Conservation (phyloP, 345 rosid genomes). For the Citrus cavaleriei region DNA sequence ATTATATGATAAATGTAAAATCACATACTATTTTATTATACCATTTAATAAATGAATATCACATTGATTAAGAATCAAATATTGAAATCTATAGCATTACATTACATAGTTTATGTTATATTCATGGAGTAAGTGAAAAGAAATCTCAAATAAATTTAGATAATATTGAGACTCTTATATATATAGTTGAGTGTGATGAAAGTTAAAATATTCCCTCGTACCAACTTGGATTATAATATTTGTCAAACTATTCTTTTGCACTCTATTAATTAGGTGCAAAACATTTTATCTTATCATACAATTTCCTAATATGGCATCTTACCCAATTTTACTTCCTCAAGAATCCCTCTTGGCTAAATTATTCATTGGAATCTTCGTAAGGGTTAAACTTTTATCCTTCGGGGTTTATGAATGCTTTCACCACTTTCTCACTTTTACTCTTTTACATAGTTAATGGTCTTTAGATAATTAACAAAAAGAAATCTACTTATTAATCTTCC, state of each 20-base stretch:
- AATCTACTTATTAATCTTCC: background rate
- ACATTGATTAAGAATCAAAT: too few relatives aligned
- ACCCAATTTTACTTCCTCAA: background rate
- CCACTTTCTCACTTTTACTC: background rate
- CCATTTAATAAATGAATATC: too few relatives aligned
- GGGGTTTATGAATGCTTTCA: background rate
- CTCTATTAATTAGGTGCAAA: background rate
- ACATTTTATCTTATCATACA: background rate
- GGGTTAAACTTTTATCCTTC: conserved; percentile 6
- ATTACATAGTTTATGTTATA: too few relatives aligned
- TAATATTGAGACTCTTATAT: background rate
- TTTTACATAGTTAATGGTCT: background rate
- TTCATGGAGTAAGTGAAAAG: background rate
- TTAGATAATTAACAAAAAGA: background rate
- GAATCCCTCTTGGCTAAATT: conserved; percentile 21
- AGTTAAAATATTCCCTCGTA: background rate
- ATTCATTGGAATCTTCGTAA: conserved; percentile 6
- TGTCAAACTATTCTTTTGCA: conserved; percentile 12
- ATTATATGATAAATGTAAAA: too few relatives aligned
- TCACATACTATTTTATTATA: too few relatives aligned
- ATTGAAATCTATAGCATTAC: too few relatives aligned
- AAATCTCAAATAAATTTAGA: background rate
- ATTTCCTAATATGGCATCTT: conserved; percentile 36
- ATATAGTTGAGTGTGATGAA: background rate
- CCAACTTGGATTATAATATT: conserved; percentile 21